Percentiles rank a stretch among this genome's conserved stretches.
Evolutionary conservation across 257 asterid genomes (phyloP).

Genomic region (Ophiorrhiza pumila): DNA sequence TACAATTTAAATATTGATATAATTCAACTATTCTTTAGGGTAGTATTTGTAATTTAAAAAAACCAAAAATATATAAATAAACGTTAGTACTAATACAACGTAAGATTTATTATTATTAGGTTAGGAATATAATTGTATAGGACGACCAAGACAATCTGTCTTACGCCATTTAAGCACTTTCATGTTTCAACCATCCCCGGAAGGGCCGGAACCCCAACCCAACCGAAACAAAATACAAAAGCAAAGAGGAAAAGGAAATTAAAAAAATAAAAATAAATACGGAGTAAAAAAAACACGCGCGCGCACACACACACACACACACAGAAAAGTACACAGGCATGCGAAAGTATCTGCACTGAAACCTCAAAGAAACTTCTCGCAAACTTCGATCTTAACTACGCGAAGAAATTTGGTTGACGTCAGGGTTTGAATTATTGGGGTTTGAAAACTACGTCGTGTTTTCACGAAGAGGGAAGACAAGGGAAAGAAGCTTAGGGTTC

Average conservation of each 20-base stretch:
- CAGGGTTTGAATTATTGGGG: neutral
- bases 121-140: no score
- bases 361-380: constrained; percentile 23
- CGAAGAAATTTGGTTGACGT: neutral
- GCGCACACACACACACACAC: neutral
- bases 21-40: no score
- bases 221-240: neutral
- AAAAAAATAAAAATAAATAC: neutral
- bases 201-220: constrained; percentile 21
- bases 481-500: constrained; percentile 35
- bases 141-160: no score
- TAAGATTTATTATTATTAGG: no score
- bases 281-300: neutral
- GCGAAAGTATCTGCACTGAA: constrained; percentile 10
- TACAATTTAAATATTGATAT: no score
- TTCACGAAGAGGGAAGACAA: neutral
- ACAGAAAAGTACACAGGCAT: neutral
- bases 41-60: no score
- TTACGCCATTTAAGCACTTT: no score
- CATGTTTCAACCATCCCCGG: no score
- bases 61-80: no score
- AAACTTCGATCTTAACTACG: constrained; percentile 4
- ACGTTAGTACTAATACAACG: no score
- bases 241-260: no score
- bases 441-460: neutral